Evolutionary conservation across 116 monocot genomes (phyloP).

Genomic region (Trichopus zeylanicus): DNA sequence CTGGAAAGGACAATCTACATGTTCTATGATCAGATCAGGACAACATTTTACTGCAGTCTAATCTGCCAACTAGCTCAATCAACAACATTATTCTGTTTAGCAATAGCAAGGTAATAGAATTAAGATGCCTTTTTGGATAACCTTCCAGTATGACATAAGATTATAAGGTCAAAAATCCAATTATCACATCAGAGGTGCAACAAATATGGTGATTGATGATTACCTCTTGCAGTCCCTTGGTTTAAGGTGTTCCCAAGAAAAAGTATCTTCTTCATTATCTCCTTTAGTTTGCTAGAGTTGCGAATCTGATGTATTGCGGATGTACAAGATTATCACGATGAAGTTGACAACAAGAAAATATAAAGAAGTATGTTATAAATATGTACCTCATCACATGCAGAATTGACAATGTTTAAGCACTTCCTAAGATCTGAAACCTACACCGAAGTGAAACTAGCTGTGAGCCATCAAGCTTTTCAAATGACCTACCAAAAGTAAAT

Average conservation of each 20-base stretch:
- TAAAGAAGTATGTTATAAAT: neutral
- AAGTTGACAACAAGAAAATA: constrained; percentile 4
- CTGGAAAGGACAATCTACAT: too few species aligned
- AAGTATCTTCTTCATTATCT: constrained; percentile 65
- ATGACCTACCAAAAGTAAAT: neutral
- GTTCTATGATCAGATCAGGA: too few species aligned
- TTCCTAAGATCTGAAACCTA: constrained; percentile 77
- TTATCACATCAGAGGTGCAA: too few species aligned
- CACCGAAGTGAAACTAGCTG: neutral
- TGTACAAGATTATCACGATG: neutral
- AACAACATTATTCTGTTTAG: too few species aligned
- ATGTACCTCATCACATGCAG: constrained; percentile 80
- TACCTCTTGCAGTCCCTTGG: constrained; percentile 79
- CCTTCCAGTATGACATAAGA: neutral
- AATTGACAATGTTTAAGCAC: constrained; percentile 49
- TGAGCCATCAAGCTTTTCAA: neutral
- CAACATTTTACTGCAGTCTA: too few species aligned
- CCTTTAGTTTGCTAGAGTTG: constrained; percentile 51
- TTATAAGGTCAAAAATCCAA: too few species aligned
- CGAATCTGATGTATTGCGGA: constrained; percentile 29
- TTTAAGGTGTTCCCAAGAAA: constrained; percentile 58
- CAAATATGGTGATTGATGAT: too few species aligned
- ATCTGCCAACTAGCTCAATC: too few species aligned
- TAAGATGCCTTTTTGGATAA: neutral
- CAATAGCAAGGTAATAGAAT: neutral